Conservation (phyloP, 164 flowering plant genomes). For the Platanus orientalis region DNA sequence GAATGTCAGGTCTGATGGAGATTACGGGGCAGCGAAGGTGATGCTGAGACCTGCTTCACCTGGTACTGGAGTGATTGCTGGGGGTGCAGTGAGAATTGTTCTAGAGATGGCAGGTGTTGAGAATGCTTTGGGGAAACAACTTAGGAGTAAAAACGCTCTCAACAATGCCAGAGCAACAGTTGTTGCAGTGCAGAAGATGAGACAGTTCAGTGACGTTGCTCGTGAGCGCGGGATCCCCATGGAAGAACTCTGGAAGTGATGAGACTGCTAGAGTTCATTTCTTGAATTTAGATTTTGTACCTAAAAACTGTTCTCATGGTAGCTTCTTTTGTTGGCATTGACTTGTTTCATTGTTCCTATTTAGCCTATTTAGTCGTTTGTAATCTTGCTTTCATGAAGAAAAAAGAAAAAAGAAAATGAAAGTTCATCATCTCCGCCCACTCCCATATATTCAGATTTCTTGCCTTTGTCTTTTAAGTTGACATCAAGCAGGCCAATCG, state of each 20-base stretch:
- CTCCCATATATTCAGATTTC: too few species aligned
- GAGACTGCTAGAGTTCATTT: background rate
- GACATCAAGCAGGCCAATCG: too few species aligned
- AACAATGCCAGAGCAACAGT: constrained; percentile 95
- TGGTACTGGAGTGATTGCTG: constrained; percentile 97
- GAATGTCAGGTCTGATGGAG: constrained; percentile 67
- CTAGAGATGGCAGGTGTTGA: constrained; percentile 96
- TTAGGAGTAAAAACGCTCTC: constrained; percentile 85
- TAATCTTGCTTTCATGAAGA: constrained; percentile 1
- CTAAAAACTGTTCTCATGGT: background rate
- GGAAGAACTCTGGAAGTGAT: constrained; percentile 96
- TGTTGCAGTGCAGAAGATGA: constrained; percentile 75
- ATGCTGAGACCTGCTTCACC: constrained; percentile 99
- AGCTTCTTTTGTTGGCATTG: constrained; percentile 5
- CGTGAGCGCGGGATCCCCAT: constrained; percentile 86
- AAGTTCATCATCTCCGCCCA: background rate
- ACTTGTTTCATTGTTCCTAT: constrained; percentile 7
- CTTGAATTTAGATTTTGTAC: constrained; percentile 3
- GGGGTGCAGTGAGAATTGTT: constrained; percentile 87
- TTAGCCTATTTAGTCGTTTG: too few species aligned
- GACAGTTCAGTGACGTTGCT: constrained; percentile 78
- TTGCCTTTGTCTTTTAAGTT: too few species aligned
- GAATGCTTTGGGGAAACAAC: constrained; percentile 93
- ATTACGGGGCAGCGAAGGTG: constrained; percentile 92
- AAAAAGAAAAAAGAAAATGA: constrained; percentile 2